Base-by-base conservation (phyloP, 495 filamentous ascomycete species). In the Penicillium samsonianum region DNA sequence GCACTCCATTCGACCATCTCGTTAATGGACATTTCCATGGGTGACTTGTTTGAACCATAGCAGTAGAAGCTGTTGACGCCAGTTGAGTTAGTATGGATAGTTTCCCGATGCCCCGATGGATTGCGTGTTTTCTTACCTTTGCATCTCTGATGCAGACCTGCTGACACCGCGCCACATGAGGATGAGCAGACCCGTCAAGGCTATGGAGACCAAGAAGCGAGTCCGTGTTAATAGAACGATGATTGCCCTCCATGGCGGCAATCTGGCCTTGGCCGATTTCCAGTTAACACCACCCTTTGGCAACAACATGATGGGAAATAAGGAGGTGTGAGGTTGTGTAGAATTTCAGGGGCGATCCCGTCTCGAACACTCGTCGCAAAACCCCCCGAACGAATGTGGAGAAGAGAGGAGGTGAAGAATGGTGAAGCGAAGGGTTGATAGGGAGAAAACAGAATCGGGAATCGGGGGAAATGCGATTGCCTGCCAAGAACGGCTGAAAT, bases 1-100 rank as follows among this genome's bases (percentile, higher is more conserved):
- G 85, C 83, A 59, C 89, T 87, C 94, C 94, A 98, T 57, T 87
- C 83, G 45, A 84, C 84, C 73, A 95, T 88, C 67, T 98, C 94
- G 65, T 96, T 96, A 23, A 87, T 75, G 31, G 86, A 83, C 90
- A 98, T 96, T 40, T 92, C 85, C 87, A 95, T 95, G 46, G 94
- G 94, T 12, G 94, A 80, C 77, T 92, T 96, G 11, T 88, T 82
- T 9, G 94, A 92, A 12, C 94, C 94, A 80, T 89, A 98, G 79
- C 94, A 98, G 76, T 96, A 96, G 73, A 96, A 98, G 73, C 95
- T 97, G 70, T 44, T 55, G 17, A 25, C 40, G 52, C 33, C 51
- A 35, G 26, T 11, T 12, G 7, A 52, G 52, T 46, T 25, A 66
- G 63, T 70, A 53, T 74, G 63, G 35, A 20, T 9, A 5, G 17